phyloP scores from a whole-genome alignment of 2,329 filamentous ascomycete species.

The Colletotrichum trifolii region DNA sequence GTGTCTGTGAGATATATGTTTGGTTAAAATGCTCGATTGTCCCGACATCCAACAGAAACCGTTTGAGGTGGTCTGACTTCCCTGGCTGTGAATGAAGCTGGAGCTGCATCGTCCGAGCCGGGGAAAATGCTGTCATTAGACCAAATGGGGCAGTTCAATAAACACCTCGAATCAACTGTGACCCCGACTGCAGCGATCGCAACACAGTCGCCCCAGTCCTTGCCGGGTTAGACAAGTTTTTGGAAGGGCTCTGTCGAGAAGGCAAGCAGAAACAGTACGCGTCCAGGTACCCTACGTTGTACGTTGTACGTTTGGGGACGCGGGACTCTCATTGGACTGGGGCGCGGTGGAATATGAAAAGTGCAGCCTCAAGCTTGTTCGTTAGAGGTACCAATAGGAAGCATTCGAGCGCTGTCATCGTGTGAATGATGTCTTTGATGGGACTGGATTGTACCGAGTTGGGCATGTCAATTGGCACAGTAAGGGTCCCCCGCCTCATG shows the following conservation, averaged over 20 bases:
- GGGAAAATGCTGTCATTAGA: neutral
- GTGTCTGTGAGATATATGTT: neutral
- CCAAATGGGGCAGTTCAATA: neutral
- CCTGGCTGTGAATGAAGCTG: too few relatives aligned
- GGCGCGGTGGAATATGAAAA: too few relatives aligned
- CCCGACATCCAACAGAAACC: slow-evolving; percentile 9
- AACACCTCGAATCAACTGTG: slow-evolving; percentile 12
- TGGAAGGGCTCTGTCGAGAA: slow-evolving; percentile 11
- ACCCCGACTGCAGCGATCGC: slow-evolving; percentile 30
- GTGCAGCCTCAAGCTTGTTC: too few relatives aligned
- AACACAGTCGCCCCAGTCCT: slow-evolving; percentile 23
- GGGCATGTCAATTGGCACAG: too few relatives aligned
- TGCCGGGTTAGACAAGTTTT: slow-evolving; percentile 12
- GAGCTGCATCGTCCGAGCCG: neutral
- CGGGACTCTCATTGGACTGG: too few relatives aligned
- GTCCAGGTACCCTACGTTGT: too few relatives aligned
- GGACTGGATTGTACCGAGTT: too few relatives aligned
- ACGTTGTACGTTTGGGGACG: too few relatives aligned
- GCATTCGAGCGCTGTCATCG: too few relatives aligned
- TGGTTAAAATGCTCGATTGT: neutral
- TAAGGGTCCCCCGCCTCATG: too few relatives aligned
- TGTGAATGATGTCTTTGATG: too few relatives aligned
- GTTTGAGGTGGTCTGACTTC: slow-evolving; percentile 21
- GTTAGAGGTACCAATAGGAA: too few relatives aligned
- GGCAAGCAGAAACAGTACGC: slow-evolving; percentile 13